Percentiles rank a stretch among this genome's conserved stretches.
Evolutionary conservation across 1,284 basidiomycete genomes (phyloP).

Genomic region (Fomitopsis pinicola): DNA sequence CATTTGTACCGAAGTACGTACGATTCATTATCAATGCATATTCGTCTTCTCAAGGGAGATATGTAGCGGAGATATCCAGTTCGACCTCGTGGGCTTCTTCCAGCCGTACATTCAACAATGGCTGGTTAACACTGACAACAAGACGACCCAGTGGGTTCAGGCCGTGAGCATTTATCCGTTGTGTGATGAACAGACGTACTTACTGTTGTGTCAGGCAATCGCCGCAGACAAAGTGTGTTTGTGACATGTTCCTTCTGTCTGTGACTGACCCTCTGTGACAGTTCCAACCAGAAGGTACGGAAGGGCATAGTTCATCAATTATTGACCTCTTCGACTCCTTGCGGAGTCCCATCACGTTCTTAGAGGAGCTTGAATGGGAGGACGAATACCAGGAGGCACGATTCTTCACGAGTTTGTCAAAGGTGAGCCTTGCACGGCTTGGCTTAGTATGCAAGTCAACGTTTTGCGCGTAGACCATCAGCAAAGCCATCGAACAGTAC

Average conservation of each 20-base stretch:
- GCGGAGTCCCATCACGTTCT: slow-evolving; percentile 84
- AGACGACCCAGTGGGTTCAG: slow-evolving; percentile 93
- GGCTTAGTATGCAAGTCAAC: neutral
- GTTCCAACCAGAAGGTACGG: slow-evolving; percentile 83
- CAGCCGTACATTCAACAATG: slow-evolving; percentile 88
- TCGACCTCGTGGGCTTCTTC: slow-evolving; percentile 76
- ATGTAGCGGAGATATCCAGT: slow-evolving; percentile 50
- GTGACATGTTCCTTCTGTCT: neutral
- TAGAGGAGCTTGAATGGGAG: slow-evolving; percentile 90
- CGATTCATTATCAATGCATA: neutral
- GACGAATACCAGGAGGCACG: slow-evolving; percentile 86
- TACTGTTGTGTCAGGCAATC: slow-evolving; percentile 56
- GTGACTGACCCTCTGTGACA: slow-evolving; percentile 25
- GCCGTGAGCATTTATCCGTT: slow-evolving; percentile 48
- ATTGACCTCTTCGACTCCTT: slow-evolving; percentile 95
- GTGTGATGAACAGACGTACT: neutral
- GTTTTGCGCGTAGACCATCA: slow-evolving; percentile 63
- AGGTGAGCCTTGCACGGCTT: slow-evolving; percentile 44
- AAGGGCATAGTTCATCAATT: slow-evolving; percentile 93
- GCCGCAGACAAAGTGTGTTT: slow-evolving; percentile 75
- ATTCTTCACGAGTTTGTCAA: slow-evolving; percentile 86
- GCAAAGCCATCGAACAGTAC: slow-evolving; percentile 90
- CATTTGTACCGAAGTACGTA: slow-evolving; percentile 75
- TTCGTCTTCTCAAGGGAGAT: slow-evolving; percentile 10
- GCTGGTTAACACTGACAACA: slow-evolving; percentile 86